Base-by-base conservation (phyloP, 768 basidiomycete genomes). In the Calocera viscosa region DNA sequence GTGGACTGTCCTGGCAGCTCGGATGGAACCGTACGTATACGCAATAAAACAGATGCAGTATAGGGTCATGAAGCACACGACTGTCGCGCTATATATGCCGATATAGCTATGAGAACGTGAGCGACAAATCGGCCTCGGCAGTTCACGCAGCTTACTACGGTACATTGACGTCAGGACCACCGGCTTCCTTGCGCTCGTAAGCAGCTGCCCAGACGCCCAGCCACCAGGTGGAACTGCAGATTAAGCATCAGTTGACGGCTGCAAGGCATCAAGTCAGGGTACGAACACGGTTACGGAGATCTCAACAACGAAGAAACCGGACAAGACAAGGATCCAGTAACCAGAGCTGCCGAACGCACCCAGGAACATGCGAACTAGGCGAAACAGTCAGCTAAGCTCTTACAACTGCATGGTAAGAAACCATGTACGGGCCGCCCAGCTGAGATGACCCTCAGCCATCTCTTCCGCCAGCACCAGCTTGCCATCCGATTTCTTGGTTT, bases 41-140 rank as follows among this genome's bases (percentile, higher is more conserved):
- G 70, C 64, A n/a, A 67, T 33, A 17, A 69, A 67, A 2, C 49
- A 67, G 19, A 47, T 7, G 24, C 43, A 17, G 19, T 67, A 60
- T 7, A 40, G 49, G 63, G 39, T 28, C 16, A 68, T 65, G 30
- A 66, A 64, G 14, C 12, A 39, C 19, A 74, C 19, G 35, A 78
- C 74, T 28, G 70, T 69, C 5, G 68, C 53, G 65, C 74, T 69
- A 68, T 77, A 78, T 8, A 75, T 60, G 24, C 73, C 73, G 33
- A 77, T 71, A 39, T 71, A 76, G 70, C 73, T 75, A 16, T 68
- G 38, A 1, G 74, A 71, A 2, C 74, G 73, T 14, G 75, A 74
- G 17, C 26, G 12, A 74, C 72, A 75, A 3, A 7, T 19, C 7
- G 3, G 24, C 16, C 3, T 47, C 5, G 8, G 5, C 8, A 47